Conservation (phyloP, 192 early-diverging fungal genomes). For the Jimgerdemannia lactiflua region DNA sequence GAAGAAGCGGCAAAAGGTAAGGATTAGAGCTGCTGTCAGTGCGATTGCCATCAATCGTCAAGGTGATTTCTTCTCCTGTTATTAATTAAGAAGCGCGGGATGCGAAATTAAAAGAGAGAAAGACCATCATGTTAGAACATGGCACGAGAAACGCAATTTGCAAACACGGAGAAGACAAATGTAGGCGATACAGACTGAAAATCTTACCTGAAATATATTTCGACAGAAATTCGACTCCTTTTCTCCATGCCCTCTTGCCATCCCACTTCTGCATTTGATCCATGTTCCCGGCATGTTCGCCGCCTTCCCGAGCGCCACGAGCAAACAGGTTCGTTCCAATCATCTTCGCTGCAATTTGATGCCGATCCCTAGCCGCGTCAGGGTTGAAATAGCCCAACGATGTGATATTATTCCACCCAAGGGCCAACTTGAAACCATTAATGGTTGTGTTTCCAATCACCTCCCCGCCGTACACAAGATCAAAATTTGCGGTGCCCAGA, state of each 20-base stretch:
- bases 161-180: constrained; percentile 16
- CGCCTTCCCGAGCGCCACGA: background rate
- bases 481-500: constrained; percentile 21
- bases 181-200: background rate
- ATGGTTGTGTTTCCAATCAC: constrained; percentile 27
- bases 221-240: no score
- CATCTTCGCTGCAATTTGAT: background rate
- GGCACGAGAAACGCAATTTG: background rate
- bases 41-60: constrained; percentile 27
- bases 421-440: constrained; percentile 6
- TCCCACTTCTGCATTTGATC: background rate
- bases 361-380: background rate
- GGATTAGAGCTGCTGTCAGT: constrained; percentile 13
- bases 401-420: constrained; percentile 14
- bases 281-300: constrained; percentile 3
- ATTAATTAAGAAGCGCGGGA: background rate
- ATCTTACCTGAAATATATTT: no score
- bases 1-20: constrained; percentile 9
- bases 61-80: constrained; percentile 9
- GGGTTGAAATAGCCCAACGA: background rate
- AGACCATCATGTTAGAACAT: no score
- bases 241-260: no score
- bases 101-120: no score
- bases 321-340: background rate
- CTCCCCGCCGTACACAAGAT: constrained; percentile 13